Base-by-base conservation (phyloP, 306 rosid species). In the Rosa persica region DNA sequence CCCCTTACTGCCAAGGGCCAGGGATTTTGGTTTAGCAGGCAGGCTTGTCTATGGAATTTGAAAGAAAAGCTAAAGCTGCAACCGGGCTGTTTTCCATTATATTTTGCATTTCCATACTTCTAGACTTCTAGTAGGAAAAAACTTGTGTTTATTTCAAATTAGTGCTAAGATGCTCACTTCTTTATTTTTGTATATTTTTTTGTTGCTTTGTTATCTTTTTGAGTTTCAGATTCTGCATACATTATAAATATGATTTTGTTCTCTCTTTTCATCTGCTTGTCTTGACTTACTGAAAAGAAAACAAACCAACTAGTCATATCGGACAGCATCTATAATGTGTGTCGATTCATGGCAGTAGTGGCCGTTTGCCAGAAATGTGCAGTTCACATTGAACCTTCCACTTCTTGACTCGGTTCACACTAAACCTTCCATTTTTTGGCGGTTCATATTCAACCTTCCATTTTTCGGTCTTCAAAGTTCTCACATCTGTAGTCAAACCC, bases 21-120 rank as follows among this genome's bases (percentile, higher is more conserved):
- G 89, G 76, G 80, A 81, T 85, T 81, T 89, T 82, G 23, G 73
- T 77, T 83, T 77, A 82, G 81, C 85, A 78, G 81, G 75, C 75
- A 72, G 86, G 85, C 83, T 40, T 73, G 76, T 84, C 76, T 73
- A 30, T 76, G 83, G 76, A 73, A 62, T 57, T 70, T 43, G 73
- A 47, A 67, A 8, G 67, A 73, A 49, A 47, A 60, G 76, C 57
- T 34, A 60, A 52, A 51, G 54, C 77, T 61, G 30, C 52, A 54
- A 54, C 15, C 46, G 43, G n/a, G 71, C 46, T 19, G 70, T 57
- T 36, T 43, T 61, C 44, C 58, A 27, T 60, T 73, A 3, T 23
- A 13, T 60, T 74, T 58, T 60, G 16, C 44, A 30, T 43, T 44
- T 25, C 44, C 40, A 43, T 61, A 60, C 71, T 27, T 16, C 2